Evolutionary conservation across 192 early-diverging fungal species (phyloP).

Genomic region (Coemansia biformis): DNA sequence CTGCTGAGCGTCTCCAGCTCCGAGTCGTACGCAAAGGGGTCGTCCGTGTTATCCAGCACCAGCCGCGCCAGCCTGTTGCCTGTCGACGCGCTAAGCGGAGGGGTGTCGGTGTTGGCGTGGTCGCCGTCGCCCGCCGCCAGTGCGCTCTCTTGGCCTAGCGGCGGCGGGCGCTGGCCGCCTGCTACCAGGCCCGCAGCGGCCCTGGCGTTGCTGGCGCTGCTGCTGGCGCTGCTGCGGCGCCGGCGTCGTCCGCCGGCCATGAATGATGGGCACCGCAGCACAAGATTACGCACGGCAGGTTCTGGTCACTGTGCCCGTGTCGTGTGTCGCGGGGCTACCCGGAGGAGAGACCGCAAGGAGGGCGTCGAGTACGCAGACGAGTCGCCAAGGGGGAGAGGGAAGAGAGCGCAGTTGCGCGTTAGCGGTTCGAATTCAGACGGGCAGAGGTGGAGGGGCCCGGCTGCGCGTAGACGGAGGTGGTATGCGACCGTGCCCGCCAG

Average conservation of each 20-base stretch:
- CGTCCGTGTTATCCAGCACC: conserved; percentile 23
- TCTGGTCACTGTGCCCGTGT: too few species aligned
- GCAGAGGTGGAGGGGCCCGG: too few species aligned
- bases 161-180: background rate
- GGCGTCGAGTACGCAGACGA: too few species aligned
- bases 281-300: too few species aligned
- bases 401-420: too few species aligned
- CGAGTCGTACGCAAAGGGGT: conserved; percentile 50
- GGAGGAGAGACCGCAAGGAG: too few species aligned
- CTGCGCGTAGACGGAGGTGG: too few species aligned
- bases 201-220: conserved; percentile 3
- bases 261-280: background rate
- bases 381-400: too few species aligned
- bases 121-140: background rate
- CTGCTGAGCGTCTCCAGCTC: conserved; percentile 50
- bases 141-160: background rate
- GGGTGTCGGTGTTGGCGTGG: background rate
- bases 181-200: background rate
- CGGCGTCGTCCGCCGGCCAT: conserved; percentile 26
- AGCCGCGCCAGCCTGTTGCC: conserved; percentile 2
- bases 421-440: too few species aligned
- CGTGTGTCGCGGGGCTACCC: too few species aligned
- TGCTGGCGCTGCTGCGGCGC: conserved; percentile 21
- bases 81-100: background rate
- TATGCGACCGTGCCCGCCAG: too few species aligned